A percentile compares a stretch with the other conserved stretches of the same genome.
These are phyloP conservation scores for Citrullus amarus DNA, from an alignment of 306 rosid genomes.

Conservation along the genomic window DNA sequence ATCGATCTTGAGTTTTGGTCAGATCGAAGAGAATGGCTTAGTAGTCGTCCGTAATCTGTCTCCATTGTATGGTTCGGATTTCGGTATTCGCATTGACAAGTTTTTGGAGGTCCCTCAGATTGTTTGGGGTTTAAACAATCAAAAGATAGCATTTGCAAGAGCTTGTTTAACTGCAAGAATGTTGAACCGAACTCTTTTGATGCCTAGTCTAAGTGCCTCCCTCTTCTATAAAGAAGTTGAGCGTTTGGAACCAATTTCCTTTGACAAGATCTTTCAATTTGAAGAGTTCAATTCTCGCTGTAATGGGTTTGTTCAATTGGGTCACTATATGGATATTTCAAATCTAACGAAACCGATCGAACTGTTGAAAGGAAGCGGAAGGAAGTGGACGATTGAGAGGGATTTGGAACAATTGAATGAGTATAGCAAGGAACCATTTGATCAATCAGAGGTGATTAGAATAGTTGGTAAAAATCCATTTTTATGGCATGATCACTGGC, in stretches of 20 bases:
- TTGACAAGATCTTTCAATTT: conserved; percentile 64
- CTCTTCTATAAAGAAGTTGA: conserved; percentile 78
- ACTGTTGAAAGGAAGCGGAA: conserved; percentile 84
- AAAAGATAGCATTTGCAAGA: conserved; percentile 87
- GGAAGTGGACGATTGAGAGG: conserved; percentile 75
- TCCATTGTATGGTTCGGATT: conserved; percentile 13
- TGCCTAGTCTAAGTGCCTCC: conserved; percentile 93
- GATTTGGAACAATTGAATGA: conserved; percentile 62
- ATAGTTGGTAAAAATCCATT: conserved; percentile 83
- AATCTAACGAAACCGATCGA: conserved; percentile 37
- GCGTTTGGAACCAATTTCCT: conserved; percentile 57
- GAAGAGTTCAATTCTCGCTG: conserved; percentile 59
- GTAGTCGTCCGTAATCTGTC: conserved; percentile 21
- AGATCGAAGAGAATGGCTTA: conserved; percentile 32
- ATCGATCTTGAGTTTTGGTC: conserved; percentile 22
- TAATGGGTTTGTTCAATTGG: conserved; percentile 47
- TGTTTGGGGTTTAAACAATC: conserved; percentile 90
- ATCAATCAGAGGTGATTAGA: conserved; percentile 41
- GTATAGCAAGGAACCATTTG: conserved; percentile 33
- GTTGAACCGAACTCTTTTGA: conserved; percentile 70
- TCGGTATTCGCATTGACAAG: conserved; percentile 37
- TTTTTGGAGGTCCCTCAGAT: conserved; percentile 79
- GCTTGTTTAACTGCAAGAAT: conserved; percentile 79
- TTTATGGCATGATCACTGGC: conserved; percentile 98
- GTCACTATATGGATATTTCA: conserved; percentile 27